phyloP scores from a whole-genome alignment of 208 protist genomes.

The Strigomonas culicis region DNA sequence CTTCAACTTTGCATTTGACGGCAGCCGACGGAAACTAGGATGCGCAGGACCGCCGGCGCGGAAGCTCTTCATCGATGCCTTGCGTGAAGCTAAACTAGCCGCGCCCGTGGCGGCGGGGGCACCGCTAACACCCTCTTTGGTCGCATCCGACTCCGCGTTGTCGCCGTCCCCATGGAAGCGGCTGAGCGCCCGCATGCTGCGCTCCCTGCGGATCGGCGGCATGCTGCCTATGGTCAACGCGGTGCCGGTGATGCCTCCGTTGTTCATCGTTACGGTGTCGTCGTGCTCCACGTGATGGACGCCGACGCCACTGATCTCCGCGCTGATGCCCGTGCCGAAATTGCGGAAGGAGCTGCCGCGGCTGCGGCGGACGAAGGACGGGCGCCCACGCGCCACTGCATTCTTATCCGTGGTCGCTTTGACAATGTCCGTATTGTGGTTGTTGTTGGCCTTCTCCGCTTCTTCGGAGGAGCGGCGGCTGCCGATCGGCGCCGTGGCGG shows the following conservation, averaged over 20 bases:
- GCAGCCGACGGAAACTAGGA: too few relatives aligned
- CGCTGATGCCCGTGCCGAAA: background rate
- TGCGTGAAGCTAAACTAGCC: too few relatives aligned
- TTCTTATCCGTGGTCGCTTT: too few relatives aligned
- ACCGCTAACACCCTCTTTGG: background rate
- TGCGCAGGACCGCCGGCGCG: too few relatives aligned
- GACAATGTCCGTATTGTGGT: background rate
- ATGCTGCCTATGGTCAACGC: too few relatives aligned
- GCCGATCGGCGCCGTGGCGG: background rate
- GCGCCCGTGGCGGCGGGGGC: too few relatives aligned
- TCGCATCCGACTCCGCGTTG: background rate
- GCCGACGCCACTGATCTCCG: background rate
- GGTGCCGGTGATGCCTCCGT: background rate
- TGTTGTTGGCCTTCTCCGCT: background rate
- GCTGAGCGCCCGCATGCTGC: background rate
- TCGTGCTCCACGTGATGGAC: slow-evolving; percentile 1
- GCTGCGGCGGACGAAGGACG: background rate
- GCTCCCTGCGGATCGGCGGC: background rate
- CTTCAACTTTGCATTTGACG: background rate
- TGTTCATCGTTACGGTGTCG: background rate
- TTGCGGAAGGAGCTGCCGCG: slow-evolving; percentile 5
- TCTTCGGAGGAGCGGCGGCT: background rate
- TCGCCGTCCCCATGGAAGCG: background rate
- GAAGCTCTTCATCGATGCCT: too few relatives aligned
- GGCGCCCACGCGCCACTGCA: background rate